Evolutionary conservation across 2,329 filamentous ascomycete genomes (phyloP), one percentile per base, ranked within the genome.

Genomic region (Teratosphaeria destructans): DNA sequence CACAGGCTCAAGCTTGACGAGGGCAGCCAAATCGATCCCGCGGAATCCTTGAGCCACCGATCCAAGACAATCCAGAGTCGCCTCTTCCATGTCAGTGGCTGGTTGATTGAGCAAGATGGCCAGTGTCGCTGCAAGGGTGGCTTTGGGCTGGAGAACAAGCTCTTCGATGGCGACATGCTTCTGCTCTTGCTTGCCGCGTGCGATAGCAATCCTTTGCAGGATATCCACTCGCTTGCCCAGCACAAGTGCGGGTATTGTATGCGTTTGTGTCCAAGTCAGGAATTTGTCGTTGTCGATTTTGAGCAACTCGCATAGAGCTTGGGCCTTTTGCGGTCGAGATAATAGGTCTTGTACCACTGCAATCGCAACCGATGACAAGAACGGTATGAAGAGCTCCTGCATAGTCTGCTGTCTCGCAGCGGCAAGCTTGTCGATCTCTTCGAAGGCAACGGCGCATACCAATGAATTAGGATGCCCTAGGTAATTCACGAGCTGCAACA

Each of bases 181-280:
- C 43, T 49, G 43, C 35, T 56, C 55, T 23, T 47, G 23, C 47
- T 37, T 57, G 5, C 79, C 79, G 62, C 81, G 78, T 57, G 88
- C 89, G 65, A 88, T 83, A 0, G 90, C 89, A 65, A 99, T 89
- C 63, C 86, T 87, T 66, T 87, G 82, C 49, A 99, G 86, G 16
- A 95, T 82, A 60, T 95, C 89, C 60, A 81, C 81, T 67, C 87
- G 87, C 69, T 87, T 88, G 52, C 84, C 86, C 47, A 96, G 77
- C 2, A 99, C 89, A 19, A 99, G 80, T 75, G 89, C 91, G 1
- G 95, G 94, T 8, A 99, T 74, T 7, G 92, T 92, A 66, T 94
- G 84, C 14, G 84, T 81, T 71, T 96, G 91, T 8, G 93, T 89
- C 19, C 87, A 74, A 14, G 87, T 74, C 10, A 96, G 79, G 53